A percentile compares a stretch with the other conserved stretches of the same genome.
Conservation (phyloP, 148 eudicot genomes). For the Nepenthes gracilis region DNA sequence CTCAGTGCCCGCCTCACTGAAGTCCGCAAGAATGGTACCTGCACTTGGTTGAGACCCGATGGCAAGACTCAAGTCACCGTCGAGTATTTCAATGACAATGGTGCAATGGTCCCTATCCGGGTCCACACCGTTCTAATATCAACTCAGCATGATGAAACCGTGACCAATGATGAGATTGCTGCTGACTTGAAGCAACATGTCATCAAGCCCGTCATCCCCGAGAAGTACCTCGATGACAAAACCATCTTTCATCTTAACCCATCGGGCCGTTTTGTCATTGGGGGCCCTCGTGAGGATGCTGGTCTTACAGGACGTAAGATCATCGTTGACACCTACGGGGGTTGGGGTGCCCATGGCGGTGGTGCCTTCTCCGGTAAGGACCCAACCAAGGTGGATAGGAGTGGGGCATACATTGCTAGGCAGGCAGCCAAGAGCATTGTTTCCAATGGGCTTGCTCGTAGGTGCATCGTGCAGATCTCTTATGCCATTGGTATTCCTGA, state of each 20-base stretch:
- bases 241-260: constrained; percentile 53
- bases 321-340: constrained; percentile 42
- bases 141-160: constrained; percentile 36
- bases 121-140: constrained; percentile 40
- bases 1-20: constrained; percentile 29
- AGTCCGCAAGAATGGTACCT: constrained; percentile 26
- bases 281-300: constrained; percentile 43
- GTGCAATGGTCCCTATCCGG: constrained; percentile 30
- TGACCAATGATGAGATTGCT: constrained; percentile 28
- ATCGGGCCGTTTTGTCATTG: constrained; percentile 41
- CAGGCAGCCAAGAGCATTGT: constrained; percentile 52
- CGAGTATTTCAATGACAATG: constrained; percentile 27
- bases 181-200: constrained; percentile 30
- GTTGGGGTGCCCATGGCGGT: constrained; percentile 47
- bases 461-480: constrained; percentile 40
- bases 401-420: constrained; percentile 40
- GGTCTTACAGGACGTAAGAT: constrained; percentile 48
- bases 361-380: constrained; percentile 48
- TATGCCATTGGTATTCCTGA: constrained; percentile 45
- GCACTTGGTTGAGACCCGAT: constrained; percentile 37
- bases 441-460: constrained; percentile 33
- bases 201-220: constrained; percentile 37
- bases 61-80: constrained; percentile 41
- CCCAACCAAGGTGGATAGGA: constrained; percentile 43
- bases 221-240: constrained; percentile 44